Evolutionary conservation across 1,284 basidiomycete genomes (phyloP).

Genomic region (Megacollybia platyphylla): DNA sequence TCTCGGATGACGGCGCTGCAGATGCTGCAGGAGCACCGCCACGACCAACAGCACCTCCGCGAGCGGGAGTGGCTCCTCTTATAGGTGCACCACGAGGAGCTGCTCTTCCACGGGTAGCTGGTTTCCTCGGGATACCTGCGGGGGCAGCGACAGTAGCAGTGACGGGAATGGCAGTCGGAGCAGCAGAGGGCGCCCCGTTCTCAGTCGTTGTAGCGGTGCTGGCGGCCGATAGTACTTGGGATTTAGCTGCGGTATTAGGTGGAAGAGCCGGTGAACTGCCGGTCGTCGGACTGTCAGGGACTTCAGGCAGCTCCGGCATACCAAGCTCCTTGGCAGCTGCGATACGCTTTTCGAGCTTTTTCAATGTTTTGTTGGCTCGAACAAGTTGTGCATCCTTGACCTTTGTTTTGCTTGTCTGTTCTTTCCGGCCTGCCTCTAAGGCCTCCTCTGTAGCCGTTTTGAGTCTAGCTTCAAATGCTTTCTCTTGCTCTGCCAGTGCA

Average conservation of each 20-base stretch:
- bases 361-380: conserved; percentile 42
- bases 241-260: conserved; percentile 11
- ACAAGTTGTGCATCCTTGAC: conserved; percentile 58
- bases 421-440: conserved; percentile 53
- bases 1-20: conserved; percentile 15
- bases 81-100: conserved; percentile 9
- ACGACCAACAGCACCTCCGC: background rate
- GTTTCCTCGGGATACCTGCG: conserved; percentile 10
- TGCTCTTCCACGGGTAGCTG: conserved; percentile 8
- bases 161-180: conserved; percentile 2
- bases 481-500: conserved; percentile 37
- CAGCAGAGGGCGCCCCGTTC: conserved; percentile 1
- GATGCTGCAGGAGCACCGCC: conserved; percentile 2
- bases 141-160: background rate
- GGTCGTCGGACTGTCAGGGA: conserved; percentile 10
- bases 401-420: conserved; percentile 44
- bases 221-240: conserved; percentile 9
- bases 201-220: conserved; percentile 8
- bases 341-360: conserved; percentile 53
- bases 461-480: conserved; percentile 29
- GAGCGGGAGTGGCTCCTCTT: background rate
- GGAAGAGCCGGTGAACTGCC: conserved; percentile 1
- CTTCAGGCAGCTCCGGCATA: conserved; percentile 18
- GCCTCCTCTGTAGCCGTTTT: conserved; percentile 47
- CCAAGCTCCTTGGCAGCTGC: conserved; percentile 40